A percentile compares a stretch with the other conserved stretches of the same genome.
Conservation (phyloP, 352 stramenopile species). For the Achlya hypogyna region DNA sequence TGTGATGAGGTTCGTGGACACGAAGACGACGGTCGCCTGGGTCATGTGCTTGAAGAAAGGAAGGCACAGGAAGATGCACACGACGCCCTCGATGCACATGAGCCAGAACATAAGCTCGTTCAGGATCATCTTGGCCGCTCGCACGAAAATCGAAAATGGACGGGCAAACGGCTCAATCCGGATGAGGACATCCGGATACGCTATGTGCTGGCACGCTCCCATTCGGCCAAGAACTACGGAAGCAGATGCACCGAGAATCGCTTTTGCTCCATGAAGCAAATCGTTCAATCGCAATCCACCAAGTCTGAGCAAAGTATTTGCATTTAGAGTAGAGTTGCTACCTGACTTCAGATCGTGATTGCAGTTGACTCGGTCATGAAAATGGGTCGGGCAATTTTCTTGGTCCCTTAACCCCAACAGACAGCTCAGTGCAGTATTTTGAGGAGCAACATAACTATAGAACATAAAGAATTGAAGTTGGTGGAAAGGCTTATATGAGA, state of each 20-base stretch:
- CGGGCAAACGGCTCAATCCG: background rate
- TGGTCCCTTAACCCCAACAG: too few species aligned
- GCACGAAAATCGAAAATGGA: background rate
- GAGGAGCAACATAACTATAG: too few species aligned
- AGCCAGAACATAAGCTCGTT: slow-evolving; percentile 51
- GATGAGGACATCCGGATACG: background rate
- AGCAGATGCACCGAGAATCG: background rate
- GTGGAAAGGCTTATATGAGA: too few species aligned
- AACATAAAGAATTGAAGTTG: too few species aligned
- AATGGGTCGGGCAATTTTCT: too few species aligned
- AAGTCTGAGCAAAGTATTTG: too few species aligned
- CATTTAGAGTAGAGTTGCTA: too few species aligned
- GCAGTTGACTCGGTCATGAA: too few species aligned
- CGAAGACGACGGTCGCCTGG: slow-evolving; percentile 48
- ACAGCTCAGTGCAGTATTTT: too few species aligned
- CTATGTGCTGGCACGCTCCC: background rate
- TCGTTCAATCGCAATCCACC: too few species aligned
- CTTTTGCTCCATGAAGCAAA: background rate
- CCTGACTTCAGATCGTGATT: too few species aligned
- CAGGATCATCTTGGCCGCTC: slow-evolving; percentile 42
- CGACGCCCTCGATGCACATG: slow-evolving; percentile 35
- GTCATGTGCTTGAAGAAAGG: slow-evolving; percentile 52
- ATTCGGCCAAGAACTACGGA: background rate
- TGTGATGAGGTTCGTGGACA: slow-evolving; percentile 33
- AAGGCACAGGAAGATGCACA: slow-evolving; percentile 43